Evolutionary conservation across 345 rosid genomes (phyloP), one percentile per base, ranked within the genome.

Genomic region (Citrus trifoliata): DNA sequence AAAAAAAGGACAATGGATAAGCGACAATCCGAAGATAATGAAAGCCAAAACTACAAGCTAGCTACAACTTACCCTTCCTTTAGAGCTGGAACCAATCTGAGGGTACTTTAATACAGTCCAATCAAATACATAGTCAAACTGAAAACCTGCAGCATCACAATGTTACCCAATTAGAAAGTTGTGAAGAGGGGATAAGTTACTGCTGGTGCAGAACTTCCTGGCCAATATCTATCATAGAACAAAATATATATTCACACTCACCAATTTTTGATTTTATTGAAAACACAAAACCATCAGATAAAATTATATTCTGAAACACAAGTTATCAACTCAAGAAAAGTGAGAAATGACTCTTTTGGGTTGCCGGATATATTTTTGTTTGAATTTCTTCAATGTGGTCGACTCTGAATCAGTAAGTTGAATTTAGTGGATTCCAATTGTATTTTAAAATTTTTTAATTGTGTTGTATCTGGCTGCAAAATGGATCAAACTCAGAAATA

Each of bases 51-150:
- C 38, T 21, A 58, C 38, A 46, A 58, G 30, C 65, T 56, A 35
- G 60, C 46, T 53, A 71, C 58, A 58, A 82, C 88, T 85, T 55
- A 93, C 97, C 87, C 91, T 84, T 80, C 84, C 90, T 76, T 91
- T 89, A 42, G 97, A 83, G 78, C 93, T 84, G 70, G 92, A 75
- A 80, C 93, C 81, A 71, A 90, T 80, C 75, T 93, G 97, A 74
- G 97, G 95, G 78, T 93, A 89, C 86, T 93, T 91, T 83, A 93
- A 81, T 28, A 91, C 90, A 79, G 97, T 93, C 97, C 97, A 91
- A 82, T 93, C 95, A 73, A 91, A 93, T 63, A 93, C 89, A 87
- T 89, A 89, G 73, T 93, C 97, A 86, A 90, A 91, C 79, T 91
- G 94, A 86, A 91, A 91, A 82, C 95, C 95, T 93, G 87, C 80